A percentile compares a stretch with the other conserved stretches of the same genome.
Evolutionary conservation across 2,329 filamentous ascomycete genomes (phyloP).

Genomic region (Colletotrichum sp.): DNA sequence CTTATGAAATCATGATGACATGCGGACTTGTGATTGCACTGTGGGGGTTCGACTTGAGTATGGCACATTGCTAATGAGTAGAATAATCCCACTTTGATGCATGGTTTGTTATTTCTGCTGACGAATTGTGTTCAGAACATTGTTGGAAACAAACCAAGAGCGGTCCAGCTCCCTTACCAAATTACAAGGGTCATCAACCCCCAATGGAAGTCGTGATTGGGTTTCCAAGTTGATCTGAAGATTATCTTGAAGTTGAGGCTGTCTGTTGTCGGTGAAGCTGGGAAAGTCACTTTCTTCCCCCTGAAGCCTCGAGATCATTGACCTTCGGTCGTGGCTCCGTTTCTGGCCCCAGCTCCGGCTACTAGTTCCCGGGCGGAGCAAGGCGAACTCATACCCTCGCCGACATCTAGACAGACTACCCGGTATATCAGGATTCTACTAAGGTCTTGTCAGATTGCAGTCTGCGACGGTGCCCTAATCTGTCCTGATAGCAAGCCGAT

Average conservation of each 20-base stretch:
- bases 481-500: neutral
- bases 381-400: neutral
- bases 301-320: neutral
- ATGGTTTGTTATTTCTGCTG: no score
- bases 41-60: neutral
- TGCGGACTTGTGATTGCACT: neutral
- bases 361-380: neutral
- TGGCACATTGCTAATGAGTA: neutral
- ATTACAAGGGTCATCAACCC: neutral
- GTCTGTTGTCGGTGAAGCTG: neutral
- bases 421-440: neutral
- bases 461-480: neutral
- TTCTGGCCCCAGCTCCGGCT: neutral
- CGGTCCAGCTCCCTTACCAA: neutral
- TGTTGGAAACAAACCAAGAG: neutral
- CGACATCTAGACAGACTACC: neutral
- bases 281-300: neutral
- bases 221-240: neutral
- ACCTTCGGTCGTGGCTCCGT: neutral
- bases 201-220: neutral
- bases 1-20: neutral
- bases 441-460: neutral
- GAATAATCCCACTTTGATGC: no score
- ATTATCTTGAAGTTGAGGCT: neutral
- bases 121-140: neutral